Evolutionary conservation across 805 yeast genomes (phyloP).

Genomic region (Starmerella sirachaensis): DNA sequence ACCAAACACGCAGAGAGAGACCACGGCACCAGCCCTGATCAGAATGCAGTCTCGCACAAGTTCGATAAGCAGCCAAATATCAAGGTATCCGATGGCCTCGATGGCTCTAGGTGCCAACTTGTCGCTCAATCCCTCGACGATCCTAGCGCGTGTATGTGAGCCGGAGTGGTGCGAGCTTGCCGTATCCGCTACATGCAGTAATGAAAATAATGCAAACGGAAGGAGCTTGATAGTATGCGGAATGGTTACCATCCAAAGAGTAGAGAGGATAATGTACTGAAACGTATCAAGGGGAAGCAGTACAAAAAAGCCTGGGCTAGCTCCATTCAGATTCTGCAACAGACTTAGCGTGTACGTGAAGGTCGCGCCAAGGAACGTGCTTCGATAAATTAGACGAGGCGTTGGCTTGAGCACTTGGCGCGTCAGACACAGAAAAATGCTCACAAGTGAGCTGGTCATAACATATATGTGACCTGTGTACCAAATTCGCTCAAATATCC

Average conservation of each 20-base stretch:
- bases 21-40: conserved; percentile 53
- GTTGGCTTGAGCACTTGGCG: conserved; percentile 21
- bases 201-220: conserved; percentile 61
- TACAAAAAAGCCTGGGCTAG: conserved; percentile 47
- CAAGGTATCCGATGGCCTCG: conserved; percentile 36
- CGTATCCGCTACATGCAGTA: conserved; percentile 58
- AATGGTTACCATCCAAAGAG: conserved; percentile 47
- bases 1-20: conserved; percentile 36
- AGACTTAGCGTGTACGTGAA: conserved; percentile 23
- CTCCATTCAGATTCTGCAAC: conserved; percentile 40
- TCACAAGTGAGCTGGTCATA: conserved; percentile 3
- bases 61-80: conserved; percentile 36
- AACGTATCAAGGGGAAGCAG: conserved; percentile 66
- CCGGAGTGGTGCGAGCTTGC: conserved; percentile 12
- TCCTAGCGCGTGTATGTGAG: conserved; percentile 3
- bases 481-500: conserved; percentile 13
- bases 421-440: conserved; percentile 18
- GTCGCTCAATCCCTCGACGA: conserved; percentile 10
- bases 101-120: conserved; percentile 12
- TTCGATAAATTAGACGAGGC: conserved; percentile 24
- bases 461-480: conserved; percentile 15
- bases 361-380: conserved; percentile 18
- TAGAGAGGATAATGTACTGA: conserved; percentile 49
- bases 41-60: conserved; percentile 38
- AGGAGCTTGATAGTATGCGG: conserved; percentile 48